Percentiles rank a stretch among this genome's conserved stretches.
phyloP scores from a whole-genome alignment of 1,284 basidiomycete species.

The Cutaneotrichosporon mucoides region DNA sequence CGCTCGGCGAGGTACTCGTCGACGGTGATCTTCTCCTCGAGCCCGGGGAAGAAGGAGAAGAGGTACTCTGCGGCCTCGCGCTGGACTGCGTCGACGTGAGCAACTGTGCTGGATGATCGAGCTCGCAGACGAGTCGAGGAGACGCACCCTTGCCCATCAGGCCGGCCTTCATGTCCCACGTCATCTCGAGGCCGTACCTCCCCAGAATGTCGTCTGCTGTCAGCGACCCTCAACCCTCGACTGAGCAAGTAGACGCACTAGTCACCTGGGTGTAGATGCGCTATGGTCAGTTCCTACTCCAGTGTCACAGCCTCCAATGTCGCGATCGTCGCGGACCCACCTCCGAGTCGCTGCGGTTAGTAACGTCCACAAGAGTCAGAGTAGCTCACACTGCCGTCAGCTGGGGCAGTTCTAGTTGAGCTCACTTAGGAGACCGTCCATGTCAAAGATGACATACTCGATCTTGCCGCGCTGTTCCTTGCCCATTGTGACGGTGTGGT shows the following conservation, averaged over 20 bases:
- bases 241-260: conserved; percentile 16
- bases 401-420: no score
- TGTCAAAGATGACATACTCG: conserved; percentile 50
- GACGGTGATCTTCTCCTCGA: conserved; percentile 40
- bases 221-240: not conserved
- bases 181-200: conserved; percentile 43
- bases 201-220: conserved; percentile 43
- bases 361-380: not conserved
- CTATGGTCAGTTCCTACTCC: conserved; percentile 11
- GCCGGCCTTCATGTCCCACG: conserved; percentile 49
- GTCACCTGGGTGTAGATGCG: conserved; percentile 47
- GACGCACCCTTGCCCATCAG: conserved; percentile 47
- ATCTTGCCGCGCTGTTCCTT: conserved; percentile 25
- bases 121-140: no score
- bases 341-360: conserved; percentile 31
- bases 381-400: conserved; percentile 29
- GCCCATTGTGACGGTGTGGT: not conserved
- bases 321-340: conserved; percentile 7
- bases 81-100: conserved; percentile 20
- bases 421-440: conserved; percentile 47
- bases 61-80: conserved; percentile 40
- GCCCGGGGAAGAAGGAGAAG: conserved; percentile 40
- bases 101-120: no score
- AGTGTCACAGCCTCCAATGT: no score
- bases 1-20: conserved; percentile 46